Evolutionary conservation across 2,329 filamentous ascomycete species (phyloP), one percentile per base, ranked within the genome.

Genomic region (Penicillium decumbens): DNA sequence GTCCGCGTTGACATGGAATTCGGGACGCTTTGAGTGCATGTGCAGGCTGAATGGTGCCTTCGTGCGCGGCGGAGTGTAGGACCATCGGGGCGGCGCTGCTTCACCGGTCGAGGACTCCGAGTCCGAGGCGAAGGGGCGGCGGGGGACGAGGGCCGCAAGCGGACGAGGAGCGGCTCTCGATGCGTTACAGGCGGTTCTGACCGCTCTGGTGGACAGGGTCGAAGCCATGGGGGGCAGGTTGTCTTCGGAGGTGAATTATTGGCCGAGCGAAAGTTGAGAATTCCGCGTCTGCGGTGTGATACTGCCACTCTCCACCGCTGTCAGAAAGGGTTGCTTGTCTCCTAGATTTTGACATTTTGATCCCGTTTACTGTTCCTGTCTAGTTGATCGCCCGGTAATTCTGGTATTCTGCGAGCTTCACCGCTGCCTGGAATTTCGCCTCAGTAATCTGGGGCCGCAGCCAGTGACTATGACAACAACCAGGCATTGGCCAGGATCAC

Each of bases 1-100:
- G 64, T 91, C 83, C 18, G 81, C 78, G 72, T 97, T 97, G 69
- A 90, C 60, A 66, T 66, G 80, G 82, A 92, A 64, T 68, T 63
- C 54, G 18, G 60, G 61, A 45, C 64, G 60, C 43, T 67, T 65
- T 35, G 65, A 66, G 48, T 66, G 58, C 32, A 65, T 55, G 38
- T 66, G 70, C 39, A 72, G 54, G 51, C 70, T 66, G 51, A 88
- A 80, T 0, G 83, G 81, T 3, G 84, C 84, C 72, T 84, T 88
- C 77, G 88, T 86, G 49, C 73, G 75, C 55, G 79, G 73, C 8
- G 87, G 87, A 6, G 87, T 90, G 62, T 83, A 78, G 9, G 80
- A 77, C 87, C 87, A 90, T 74, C 86, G 77, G 43, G 85, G 85
- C 57, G 69, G 64, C 51, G 73, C 57, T 50, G 53, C 48, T 57